Conservation (phyloP, 164 flowering plant species). For the Chimonanthus praecox region DNA sequence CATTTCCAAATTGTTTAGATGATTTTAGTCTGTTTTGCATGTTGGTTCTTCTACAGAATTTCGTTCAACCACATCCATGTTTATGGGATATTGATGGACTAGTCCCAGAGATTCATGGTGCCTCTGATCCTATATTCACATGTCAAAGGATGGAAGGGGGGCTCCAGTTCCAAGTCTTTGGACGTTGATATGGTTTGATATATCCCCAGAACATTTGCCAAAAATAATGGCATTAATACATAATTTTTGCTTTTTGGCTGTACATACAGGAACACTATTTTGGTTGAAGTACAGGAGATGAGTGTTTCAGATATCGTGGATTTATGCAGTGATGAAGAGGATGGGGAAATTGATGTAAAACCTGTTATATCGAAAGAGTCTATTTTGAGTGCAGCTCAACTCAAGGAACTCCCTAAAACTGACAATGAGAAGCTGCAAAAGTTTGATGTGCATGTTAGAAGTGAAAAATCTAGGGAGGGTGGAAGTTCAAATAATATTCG, state of each 20-base stretch:
- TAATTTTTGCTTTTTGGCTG: background rate
- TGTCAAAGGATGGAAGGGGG: too few relatives aligned
- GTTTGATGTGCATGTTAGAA: constrained; percentile 13
- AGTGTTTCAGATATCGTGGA: constrained; percentile 31
- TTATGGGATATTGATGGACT: too few relatives aligned
- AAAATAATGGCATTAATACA: too few relatives aligned
- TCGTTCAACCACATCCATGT: too few relatives aligned
- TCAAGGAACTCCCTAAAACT: background rate
- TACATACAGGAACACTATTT: constrained; percentile 3
- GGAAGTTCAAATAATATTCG: constrained; percentile 29
- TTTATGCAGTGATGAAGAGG: constrained; percentile 41
- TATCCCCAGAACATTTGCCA: too few relatives aligned
- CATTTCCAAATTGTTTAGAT: too few relatives aligned
- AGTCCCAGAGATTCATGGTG: too few relatives aligned
- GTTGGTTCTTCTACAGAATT: too few relatives aligned
- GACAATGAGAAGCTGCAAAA: constrained; percentile 15
- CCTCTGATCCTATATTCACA: too few relatives aligned
- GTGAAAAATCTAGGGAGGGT: constrained; percentile 33
- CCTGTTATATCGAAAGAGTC: constrained; percentile 22
- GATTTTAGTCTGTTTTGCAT: too few relatives aligned
- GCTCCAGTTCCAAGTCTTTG: too few relatives aligned
- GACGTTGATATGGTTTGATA: too few relatives aligned
- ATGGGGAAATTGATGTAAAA: constrained; percentile 22
- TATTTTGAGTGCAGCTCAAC: constrained; percentile 11
- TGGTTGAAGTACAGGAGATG: constrained; percentile 33